These are phyloP conservation scores for Abelmoschus esculentus DNA, from an alignment of 345 rosid species.

Conservation along the genomic window DNA sequence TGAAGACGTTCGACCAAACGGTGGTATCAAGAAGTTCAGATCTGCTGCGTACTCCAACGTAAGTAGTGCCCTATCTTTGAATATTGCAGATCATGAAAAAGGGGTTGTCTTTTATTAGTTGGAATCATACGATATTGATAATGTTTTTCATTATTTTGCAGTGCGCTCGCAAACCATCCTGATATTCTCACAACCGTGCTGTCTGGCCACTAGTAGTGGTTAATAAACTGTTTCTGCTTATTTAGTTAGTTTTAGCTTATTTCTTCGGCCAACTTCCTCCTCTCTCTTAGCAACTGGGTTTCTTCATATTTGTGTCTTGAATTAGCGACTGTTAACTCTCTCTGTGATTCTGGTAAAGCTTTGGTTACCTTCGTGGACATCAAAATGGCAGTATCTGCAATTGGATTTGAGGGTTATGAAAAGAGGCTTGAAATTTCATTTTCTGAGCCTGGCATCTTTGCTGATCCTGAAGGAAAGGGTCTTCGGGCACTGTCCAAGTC, in stretches of 20 bases:
- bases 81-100: not conserved
- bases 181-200: not conserved
- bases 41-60: conserved; percentile 65
- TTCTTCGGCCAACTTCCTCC: not conserved
- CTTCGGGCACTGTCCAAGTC: conserved; percentile 46
- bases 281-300: not conserved
- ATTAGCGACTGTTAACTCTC: conserved; percentile 4
- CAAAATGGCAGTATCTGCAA: conserved; percentile 52
- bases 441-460: conserved; percentile 45
- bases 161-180: conserved; percentile 12
- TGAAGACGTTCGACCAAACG: conserved; percentile 85
- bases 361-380: conserved; percentile 12
- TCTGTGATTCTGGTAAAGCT: not conserved
- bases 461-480: conserved; percentile 60
- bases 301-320: conserved; percentile 2
- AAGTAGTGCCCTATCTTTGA: conserved; percentile 5
- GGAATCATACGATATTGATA: not conserved
- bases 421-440: conserved; percentile 76
- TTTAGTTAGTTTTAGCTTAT: not conserved
- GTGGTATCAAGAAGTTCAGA: conserved; percentile 87
- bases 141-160: conserved; percentile 22
- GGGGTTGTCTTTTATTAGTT: not conserved
- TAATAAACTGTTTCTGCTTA: not conserved
- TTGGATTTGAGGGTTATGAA: conserved; percentile 86
- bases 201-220: not conserved